Conservation (phyloP, 1,139 yeast genomes). For the Zygosaccharomyces pseudobailii region DNA sequence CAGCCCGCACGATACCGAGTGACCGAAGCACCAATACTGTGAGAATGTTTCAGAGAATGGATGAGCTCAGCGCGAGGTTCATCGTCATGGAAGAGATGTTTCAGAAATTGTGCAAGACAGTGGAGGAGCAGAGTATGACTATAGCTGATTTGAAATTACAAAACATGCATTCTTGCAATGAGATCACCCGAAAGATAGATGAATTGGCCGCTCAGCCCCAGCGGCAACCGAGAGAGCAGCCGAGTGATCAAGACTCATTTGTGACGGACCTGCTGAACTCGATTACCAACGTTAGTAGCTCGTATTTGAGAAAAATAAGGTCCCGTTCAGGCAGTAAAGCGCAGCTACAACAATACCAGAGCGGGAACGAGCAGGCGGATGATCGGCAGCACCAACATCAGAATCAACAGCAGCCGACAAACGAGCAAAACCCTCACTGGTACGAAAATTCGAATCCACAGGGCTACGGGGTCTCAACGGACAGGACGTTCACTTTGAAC, state of each 20-base stretch:
- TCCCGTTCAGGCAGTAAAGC: conserved; percentile 5
- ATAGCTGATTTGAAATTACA: conserved; percentile 13
- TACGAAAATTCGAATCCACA: conserved; percentile 1
- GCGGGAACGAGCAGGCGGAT: not conserved
- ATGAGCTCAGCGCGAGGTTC: conserved; percentile 29
- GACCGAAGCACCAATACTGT: conserved; percentile 12
- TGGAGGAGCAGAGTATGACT: conserved; percentile 19
- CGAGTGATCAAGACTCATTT: conserved; percentile 19
- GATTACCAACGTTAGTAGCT: conserved; percentile 27
- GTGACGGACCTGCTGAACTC: conserved; percentile 29
- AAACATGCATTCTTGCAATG: conserved; percentile 8
- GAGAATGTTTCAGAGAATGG: conserved; percentile 30
- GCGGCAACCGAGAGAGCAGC: conserved; percentile 2
- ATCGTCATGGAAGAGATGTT: conserved; percentile 31
- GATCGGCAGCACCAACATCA: not conserved
- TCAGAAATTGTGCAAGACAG: conserved; percentile 19
- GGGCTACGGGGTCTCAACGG: conserved; percentile 2
- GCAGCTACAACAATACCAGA: not conserved
- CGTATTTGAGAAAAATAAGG: conserved; percentile 19
- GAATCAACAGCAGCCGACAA: not conserved
- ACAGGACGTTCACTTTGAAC: conserved; percentile 24
- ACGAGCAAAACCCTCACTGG: not conserved
- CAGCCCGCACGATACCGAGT: conserved; percentile 9
- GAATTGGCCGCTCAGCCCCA: conserved; percentile 2
- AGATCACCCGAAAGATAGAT: conserved; percentile 5